Conservation (phyloP, 768 basidiomycete species). For the Dictyophora rubrovolvata region DNA sequence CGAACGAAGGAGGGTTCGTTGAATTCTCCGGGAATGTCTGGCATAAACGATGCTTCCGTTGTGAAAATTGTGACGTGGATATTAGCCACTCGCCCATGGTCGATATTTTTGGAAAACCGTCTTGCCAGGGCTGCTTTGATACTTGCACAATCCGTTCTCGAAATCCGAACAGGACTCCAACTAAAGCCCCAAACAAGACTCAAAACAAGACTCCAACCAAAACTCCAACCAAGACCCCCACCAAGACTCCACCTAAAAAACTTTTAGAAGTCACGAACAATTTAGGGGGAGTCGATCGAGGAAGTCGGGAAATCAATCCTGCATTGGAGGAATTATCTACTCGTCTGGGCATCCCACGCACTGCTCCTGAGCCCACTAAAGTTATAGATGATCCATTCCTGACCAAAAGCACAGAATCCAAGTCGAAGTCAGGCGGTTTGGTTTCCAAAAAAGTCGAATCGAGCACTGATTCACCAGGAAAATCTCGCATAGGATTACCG, state of each 20-base stretch:
- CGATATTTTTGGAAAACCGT: slow-evolving; percentile 72
- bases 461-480: slow-evolving; percentile 22
- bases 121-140: slow-evolving; percentile 75
- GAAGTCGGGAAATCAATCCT: slow-evolving; percentile 45
- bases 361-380: not conserved
- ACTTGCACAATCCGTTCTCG: slow-evolving; percentile 35
- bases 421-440: not conserved
- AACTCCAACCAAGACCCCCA: slow-evolving; percentile 9
- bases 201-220: slow-evolving; percentile 14
- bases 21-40: slow-evolving; percentile 61
- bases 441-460: not conserved
- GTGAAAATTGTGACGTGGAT: slow-evolving; percentile 60
- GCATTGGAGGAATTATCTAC: slow-evolving; percentile 56
- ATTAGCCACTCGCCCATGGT: slow-evolving; percentile 72
- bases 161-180: slow-evolving; percentile 16
- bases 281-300: slow-evolving; percentile 35
- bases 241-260: slow-evolving; percentile 16
- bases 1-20: slow-evolving; percentile 68
- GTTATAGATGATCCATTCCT: not conserved
- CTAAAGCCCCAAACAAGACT: slow-evolving; percentile 21
- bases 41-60: slow-evolving; percentile 77
- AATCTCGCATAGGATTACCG: slow-evolving; percentile 18
- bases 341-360: slow-evolving; percentile 37
- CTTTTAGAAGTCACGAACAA: slow-evolving; percentile 20
- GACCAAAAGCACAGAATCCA: not conserved